These are phyloP conservation scores for Saccharomyces hybrid DNA, from an alignment of 1,139 yeast species.

Conservation along the genomic window DNA sequence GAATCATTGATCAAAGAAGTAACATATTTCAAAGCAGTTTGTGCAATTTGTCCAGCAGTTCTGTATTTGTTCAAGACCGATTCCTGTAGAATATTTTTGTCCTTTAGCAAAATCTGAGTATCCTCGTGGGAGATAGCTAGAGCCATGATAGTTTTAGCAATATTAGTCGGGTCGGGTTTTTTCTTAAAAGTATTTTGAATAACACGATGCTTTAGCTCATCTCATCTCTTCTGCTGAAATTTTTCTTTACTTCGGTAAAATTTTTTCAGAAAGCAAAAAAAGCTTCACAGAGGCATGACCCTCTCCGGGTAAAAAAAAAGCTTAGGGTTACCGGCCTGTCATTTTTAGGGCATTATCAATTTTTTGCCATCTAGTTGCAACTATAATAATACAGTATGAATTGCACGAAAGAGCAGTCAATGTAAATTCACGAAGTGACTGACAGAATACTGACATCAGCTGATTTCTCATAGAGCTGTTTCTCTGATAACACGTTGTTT, in stretches of 20 bases:
- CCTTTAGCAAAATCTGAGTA: constrained; percentile 64
- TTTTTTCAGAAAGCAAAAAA: neutral
- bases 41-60: constrained; percentile 86
- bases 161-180: constrained; percentile 12
- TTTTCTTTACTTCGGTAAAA: constrained; percentile 1
- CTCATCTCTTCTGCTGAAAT: constrained; percentile 5
- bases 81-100: constrained; percentile 60
- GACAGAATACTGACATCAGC: neutral
- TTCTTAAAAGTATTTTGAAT: constrained; percentile 3
- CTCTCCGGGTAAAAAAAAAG: neutral
- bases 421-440: neutral
- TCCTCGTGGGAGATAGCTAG: constrained; percentile 63
- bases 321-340: neutral
- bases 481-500: neutral
- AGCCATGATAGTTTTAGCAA: constrained; percentile 39
- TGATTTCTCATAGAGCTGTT: neutral
- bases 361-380: neutral
- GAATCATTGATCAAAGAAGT: constrained; percentile 60
- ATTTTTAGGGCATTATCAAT: neutral
- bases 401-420: neutral
- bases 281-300: neutral
- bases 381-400: neutral
- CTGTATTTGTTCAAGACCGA: constrained; percentile 72
- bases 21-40: constrained; percentile 67
- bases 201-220: neutral